These are phyloP conservation scores for Chytriomyces confervae DNA, from an alignment of 192 early-diverging fungal species.

Conservation along the genomic window DNA sequence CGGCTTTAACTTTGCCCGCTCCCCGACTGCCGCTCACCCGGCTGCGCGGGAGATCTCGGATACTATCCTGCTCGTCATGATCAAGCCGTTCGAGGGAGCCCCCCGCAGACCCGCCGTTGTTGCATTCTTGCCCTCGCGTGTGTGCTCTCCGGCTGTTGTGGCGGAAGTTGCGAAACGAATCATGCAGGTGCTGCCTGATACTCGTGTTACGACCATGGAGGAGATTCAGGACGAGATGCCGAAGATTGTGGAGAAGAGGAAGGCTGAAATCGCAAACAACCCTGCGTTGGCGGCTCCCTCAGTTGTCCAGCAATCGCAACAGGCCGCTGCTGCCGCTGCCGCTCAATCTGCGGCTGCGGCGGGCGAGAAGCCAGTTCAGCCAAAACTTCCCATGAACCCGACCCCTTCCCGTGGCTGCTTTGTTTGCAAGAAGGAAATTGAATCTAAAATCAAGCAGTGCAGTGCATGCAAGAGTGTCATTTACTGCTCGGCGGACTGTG, in stretches of 20 bases:
- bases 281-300: constrained; percentile 27
- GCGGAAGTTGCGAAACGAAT: constrained; percentile 13
- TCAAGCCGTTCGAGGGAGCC: constrained; percentile 35
- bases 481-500: constrained; percentile 56
- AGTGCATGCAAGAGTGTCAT: constrained; percentile 63
- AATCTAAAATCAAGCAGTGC: constrained; percentile 59
- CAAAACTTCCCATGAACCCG: constrained; percentile 28
- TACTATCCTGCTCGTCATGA: constrained; percentile 33
- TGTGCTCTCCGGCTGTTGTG: constrained; percentile 30
- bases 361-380: background rate
- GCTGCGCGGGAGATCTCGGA: constrained; percentile 21
- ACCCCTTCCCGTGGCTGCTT: constrained; percentile 54
- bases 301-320: constrained; percentile 19
- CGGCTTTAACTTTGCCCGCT: constrained; percentile 25
- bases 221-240: constrained; percentile 39
- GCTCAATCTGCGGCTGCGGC: constrained; percentile 1
- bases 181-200: constrained; percentile 4
- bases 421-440: constrained; percentile 58
- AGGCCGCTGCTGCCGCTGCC: constrained; percentile 7
- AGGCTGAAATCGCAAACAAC: constrained; percentile 29
- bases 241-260: constrained; percentile 27
- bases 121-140: constrained; percentile 46
- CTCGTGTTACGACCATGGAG: constrained; percentile 41
- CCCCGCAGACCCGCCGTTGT: constrained; percentile 34
- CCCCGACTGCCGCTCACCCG: background rate